Evolutionary conservation across 108 stramenopile genomes (phyloP).

Genomic region (Fragilariopsis cylindrus): DNA sequence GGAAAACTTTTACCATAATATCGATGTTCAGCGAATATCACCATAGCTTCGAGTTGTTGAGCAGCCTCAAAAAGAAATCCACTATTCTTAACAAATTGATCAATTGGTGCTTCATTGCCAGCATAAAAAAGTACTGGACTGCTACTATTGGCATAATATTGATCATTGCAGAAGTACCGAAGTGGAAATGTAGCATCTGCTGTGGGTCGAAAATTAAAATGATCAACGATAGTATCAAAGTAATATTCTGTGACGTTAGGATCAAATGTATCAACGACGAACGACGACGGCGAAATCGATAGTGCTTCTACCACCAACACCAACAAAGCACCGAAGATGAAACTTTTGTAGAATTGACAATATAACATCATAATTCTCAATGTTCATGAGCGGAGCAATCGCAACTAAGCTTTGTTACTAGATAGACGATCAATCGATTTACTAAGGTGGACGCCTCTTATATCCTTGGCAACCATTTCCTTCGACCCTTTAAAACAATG

Average conservation of each 20-base stretch:
- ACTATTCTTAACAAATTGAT: slow-evolving; percentile 64
- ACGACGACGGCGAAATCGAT: background rate
- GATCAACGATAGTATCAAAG: slow-evolving; percentile 34
- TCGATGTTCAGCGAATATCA: slow-evolving; percentile 82
- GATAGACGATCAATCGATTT: background rate
- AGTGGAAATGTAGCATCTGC: slow-evolving; percentile 27
- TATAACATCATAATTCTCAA: background rate
- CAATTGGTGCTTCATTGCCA: slow-evolving; percentile 72
- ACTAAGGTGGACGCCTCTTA: background rate
- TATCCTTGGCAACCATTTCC: background rate
- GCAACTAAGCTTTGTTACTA: background rate
- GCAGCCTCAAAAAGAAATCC: slow-evolving; percentile 71
- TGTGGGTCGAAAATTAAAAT: slow-evolving; percentile 39
- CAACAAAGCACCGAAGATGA: background rate
- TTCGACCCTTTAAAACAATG: no score
- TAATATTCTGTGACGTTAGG: slow-evolving; percentile 24
- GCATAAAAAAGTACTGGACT: slow-evolving; percentile 56
- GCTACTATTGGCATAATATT: slow-evolving; percentile 17
- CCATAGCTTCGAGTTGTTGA: slow-evolving; percentile 46
- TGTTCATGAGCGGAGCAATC: background rate
- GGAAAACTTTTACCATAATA: slow-evolving; percentile 58
- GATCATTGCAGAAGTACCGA: slow-evolving; percentile 39
- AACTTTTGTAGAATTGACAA: background rate
- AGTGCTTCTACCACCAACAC: background rate
- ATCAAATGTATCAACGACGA: slow-evolving; percentile 1